Conservation (phyloP, 164 flowering plant species). For the Aristolochia fimbriata region DNA sequence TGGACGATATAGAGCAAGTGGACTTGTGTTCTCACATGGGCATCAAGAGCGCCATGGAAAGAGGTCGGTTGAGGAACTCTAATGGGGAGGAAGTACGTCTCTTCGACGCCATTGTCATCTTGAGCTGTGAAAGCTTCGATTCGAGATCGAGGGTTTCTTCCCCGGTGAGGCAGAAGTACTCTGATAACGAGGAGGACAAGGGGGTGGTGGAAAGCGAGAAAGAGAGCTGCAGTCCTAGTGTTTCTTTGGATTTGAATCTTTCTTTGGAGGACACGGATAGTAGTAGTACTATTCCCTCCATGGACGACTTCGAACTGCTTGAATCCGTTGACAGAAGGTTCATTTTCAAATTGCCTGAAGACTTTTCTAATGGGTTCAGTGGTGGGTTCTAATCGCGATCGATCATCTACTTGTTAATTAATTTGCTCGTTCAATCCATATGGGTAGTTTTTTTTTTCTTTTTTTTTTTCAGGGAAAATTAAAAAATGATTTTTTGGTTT, state of each 20-base stretch:
- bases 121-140: conserved; percentile 73
- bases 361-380: conserved; percentile 9
- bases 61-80: conserved; percentile 37
- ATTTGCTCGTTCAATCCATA: background rate
- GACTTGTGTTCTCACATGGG: conserved; percentile 61
- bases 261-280: conserved; percentile 28
- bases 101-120: conserved; percentile 63
- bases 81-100: conserved; percentile 46
- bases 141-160: conserved; percentile 70
- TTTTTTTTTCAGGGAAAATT: background rate
- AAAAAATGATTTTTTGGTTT: background rate
- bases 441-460: background rate
- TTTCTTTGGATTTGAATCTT: conserved; percentile 73
- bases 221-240: conserved; percentile 25
- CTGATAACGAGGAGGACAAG: conserved; percentile 13
- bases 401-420: background rate
- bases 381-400: background rate
- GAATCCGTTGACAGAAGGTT: conserved; percentile 60
- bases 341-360: conserved; percentile 42
- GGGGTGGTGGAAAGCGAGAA: conserved; percentile 8
- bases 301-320: conserved; percentile 55
- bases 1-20: conserved; percentile 72
- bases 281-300: conserved; percentile 21
- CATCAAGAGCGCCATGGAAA: conserved; percentile 62
- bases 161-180: conserved; percentile 41